Percentiles rank a stretch among this genome's conserved stretches.
Conservation (phyloP, 1,284 basidiomycete genomes). For the Volvariella surrecta region DNA sequence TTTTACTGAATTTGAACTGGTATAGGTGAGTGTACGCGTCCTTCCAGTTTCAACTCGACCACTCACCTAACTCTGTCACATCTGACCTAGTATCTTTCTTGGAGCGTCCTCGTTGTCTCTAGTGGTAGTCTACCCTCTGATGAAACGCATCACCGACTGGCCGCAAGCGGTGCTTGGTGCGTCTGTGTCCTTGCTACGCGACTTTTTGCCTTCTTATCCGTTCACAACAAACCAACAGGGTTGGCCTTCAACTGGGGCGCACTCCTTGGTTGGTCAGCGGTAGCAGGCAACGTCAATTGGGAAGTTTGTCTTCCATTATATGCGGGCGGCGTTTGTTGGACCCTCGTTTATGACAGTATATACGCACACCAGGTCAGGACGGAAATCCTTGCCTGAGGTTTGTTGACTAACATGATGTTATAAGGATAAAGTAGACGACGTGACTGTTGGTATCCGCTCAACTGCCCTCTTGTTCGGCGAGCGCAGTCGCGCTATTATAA, state of each 20-base stretch:
- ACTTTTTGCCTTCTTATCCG: slow-evolving; percentile 1
- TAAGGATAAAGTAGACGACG: slow-evolving; percentile 91
- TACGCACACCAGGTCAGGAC: slow-evolving; percentile 88
- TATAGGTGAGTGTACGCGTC: slow-evolving; percentile 61
- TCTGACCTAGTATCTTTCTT: slow-evolving; percentile 81
- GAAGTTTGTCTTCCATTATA: slow-evolving; percentile 82
- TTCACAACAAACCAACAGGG: slow-evolving; percentile 35
- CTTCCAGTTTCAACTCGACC: background rate
- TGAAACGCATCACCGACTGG: slow-evolving; percentile 98
- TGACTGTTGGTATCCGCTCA: slow-evolving; percentile 84
- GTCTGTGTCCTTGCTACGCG: slow-evolving; percentile 13
- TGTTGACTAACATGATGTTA: slow-evolving; percentile 3
- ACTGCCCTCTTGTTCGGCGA: slow-evolving; percentile 89
- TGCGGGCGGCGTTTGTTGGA: slow-evolving; percentile 87
- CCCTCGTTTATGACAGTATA: slow-evolving; percentile 95
- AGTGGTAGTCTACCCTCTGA: slow-evolving; percentile 89
- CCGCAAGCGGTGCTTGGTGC: slow-evolving; percentile 90
- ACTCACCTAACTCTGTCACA: too few species aligned
- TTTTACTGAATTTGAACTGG: slow-evolving; percentile 89
- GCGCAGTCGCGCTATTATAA: slow-evolving; percentile 71
- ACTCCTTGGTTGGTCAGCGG: slow-evolving; percentile 92
- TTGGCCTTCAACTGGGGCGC: slow-evolving; percentile 98
- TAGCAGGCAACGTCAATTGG: slow-evolving; percentile 82
- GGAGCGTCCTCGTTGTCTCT: slow-evolving; percentile 87
- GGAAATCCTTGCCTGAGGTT: slow-evolving; percentile 1